These are phyloP conservation scores for Phalaenopsis aphrodite DNA, from an alignment of 106 monocot genomes.

Conservation along the genomic window DNA sequence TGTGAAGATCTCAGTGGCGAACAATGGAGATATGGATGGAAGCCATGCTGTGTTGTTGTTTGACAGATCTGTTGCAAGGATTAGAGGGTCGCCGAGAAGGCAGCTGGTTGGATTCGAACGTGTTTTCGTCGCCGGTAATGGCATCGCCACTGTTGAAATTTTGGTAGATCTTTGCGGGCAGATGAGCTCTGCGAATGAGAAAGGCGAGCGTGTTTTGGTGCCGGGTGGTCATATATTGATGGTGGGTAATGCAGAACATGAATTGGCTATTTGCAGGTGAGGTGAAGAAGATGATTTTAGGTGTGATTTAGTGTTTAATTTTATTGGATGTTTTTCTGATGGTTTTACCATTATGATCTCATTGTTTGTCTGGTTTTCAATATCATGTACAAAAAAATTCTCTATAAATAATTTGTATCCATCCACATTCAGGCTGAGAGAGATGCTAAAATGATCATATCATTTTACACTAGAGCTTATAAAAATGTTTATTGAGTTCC, in stretches of 20 bases:
- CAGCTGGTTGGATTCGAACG: constrained; percentile 55
- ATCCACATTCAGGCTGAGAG: no score
- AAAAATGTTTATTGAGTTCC: no score
- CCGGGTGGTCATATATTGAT: constrained; percentile 49
- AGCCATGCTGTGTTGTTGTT: constrained; percentile 44
- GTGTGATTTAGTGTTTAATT: background rate
- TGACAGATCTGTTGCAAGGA: constrained; percentile 13
- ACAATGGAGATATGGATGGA: constrained; percentile 52
- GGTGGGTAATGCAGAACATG: constrained; percentile 40
- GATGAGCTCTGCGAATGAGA: constrained; percentile 32
- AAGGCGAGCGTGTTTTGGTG: constrained; percentile 36
- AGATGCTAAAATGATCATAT: no score
- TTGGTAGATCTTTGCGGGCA: constrained; percentile 49
- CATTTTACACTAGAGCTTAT: no score
- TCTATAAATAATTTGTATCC: background rate
- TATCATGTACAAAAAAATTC: background rate
- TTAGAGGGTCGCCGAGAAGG: constrained; percentile 27
- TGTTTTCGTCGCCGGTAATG: constrained; percentile 12
- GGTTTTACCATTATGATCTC: background rate
- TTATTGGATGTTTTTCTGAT: background rate
- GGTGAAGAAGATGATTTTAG: background rate
- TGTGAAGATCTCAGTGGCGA: constrained; percentile 31
- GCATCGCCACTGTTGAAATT: constrained; percentile 14
- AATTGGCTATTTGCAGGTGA: constrained; percentile 1
- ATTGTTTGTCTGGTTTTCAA: background rate